Evolutionary conservation across 495 filamentous ascomycete genomes (phyloP).

Genomic region (Aspergillus heteromorphus): DNA sequence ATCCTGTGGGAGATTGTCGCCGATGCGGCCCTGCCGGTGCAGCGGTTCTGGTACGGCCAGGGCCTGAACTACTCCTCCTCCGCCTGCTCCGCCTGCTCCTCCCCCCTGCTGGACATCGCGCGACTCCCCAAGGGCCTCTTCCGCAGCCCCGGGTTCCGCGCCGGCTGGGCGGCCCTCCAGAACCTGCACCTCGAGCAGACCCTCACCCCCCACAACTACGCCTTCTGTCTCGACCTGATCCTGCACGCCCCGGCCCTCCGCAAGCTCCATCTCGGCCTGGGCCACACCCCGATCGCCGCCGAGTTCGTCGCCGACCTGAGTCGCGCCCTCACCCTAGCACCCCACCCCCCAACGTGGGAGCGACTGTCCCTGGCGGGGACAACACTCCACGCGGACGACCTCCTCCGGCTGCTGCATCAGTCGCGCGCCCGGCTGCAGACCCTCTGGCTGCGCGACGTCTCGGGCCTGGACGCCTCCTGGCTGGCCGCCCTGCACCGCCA

Average conservation of each 20-base stretch:
- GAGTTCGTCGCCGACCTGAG: conserved; percentile 4
- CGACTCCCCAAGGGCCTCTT: conserved; percentile 9
- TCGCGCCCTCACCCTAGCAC: neutral
- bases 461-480: neutral
- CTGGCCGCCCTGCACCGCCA: neutral
- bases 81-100: neutral
- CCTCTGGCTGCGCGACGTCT: neutral
- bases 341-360: neutral
- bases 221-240: conserved; percentile 5
- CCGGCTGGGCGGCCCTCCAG: neutral
- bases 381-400: neutral
- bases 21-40: conserved; percentile 3
- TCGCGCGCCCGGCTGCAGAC: neutral
- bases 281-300: neutral
- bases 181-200: conserved; percentile 11
- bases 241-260: conserved; percentile 3
- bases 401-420: neutral
- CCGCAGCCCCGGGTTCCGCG: neutral
- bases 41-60: conserved; percentile 9
- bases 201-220: conserved; percentile 7
- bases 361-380: neutral
- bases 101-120: conserved; percentile 1
- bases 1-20: conserved; percentile 4
- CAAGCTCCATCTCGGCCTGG: conserved; percentile 8
- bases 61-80: conserved; percentile 6